Percentiles rank a stretch among this genome's conserved stretches.
These are phyloP conservation scores for Penicillium soppii DNA, from an alignment of 495 filamentous ascomycete genomes.

Conservation along the genomic window DNA sequence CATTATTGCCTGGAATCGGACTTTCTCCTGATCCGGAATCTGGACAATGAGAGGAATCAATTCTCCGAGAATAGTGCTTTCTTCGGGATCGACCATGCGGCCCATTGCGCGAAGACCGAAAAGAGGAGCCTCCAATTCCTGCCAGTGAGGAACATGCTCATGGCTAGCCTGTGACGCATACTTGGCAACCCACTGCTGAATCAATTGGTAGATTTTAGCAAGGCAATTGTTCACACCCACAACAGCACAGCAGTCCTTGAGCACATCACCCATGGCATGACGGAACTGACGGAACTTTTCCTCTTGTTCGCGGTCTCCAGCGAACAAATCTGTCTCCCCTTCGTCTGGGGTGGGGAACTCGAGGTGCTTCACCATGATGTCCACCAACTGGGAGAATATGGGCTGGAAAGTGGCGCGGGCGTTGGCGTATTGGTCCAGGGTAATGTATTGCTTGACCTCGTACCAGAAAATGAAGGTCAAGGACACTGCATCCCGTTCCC, in stretches of 20 bases:
- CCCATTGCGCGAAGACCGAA: constrained; percentile 97
- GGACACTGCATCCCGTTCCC: constrained; percentile 83
- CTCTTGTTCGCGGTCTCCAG: constrained; percentile 91
- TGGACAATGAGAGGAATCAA: constrained; percentile 90
- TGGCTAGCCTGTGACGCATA: constrained; percentile 73
- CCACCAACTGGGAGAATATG: constrained; percentile 82
- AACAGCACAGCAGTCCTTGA: constrained; percentile 96
- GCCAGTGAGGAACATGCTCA: constrained; percentile 89
- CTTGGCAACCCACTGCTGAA: constrained; percentile 82
- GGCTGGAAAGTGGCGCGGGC: constrained; percentile 72
- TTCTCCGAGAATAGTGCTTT: constrained; percentile 79
- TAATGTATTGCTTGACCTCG: constrained; percentile 94
- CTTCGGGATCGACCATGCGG: constrained; percentile 88
- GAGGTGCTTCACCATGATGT: constrained; percentile 89
- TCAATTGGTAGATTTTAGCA: constrained; percentile 76
- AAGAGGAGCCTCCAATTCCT: constrained; percentile 89
- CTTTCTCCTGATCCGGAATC: constrained; percentile 93
- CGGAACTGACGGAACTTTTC: constrained; percentile 97
- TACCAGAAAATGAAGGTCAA: constrained; percentile 98
- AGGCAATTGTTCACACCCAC: constrained; percentile 90
- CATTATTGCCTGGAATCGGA: constrained; percentile 96
- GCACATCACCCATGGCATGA: constrained; percentile 95
- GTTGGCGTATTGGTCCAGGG: constrained; percentile 82
- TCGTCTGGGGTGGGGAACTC: constrained; percentile 82
- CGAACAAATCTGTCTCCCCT: constrained; percentile 82